Base-by-base conservation (phyloP, 2,329 filamentous ascomycete species). In the Fusarium haematococcum region DNA sequence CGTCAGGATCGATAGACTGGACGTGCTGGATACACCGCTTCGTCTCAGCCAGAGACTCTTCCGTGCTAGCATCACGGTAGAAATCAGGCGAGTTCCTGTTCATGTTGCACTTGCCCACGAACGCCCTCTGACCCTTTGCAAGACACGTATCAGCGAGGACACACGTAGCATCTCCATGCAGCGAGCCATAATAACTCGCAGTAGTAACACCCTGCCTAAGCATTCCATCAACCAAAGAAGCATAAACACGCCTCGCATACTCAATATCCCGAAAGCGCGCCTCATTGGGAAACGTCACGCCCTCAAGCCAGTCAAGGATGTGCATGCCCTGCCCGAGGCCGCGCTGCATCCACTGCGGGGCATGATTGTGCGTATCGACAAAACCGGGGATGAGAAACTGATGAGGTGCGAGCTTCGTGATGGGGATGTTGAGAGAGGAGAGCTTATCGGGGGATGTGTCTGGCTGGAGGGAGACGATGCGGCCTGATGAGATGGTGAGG, bases 291-390 rank as follows among this genome's bases (percentile, higher is more conserved):
- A 92, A 93, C 0, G 91, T 93, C 41, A 91, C 84, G 33, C 87
- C 80, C 32, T 89, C 84, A 2, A 93, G 84, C 91, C 91, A 93
- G 77, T 92, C 88, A 13, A 91, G 83, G 69, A 89, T 87, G 72
- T 88, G 84, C 79, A 87, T 81, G 64, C 87, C 83, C 75, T 88
- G 85, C 20, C 85, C 85, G 8, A 88, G 80, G 23, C 87, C 85
- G 20, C 85, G 82, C 79, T 85, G 84, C 20, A 85, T 80, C 84
- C 85, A 88, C 74, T 89, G 86, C 39, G 91, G 91, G 1, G 91
- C 91, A 77, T 93, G 91, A 72, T 91, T 91, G 89, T 93, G 91
- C 1, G 91, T 92, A 82, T 93, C 91, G 63, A 93, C 83, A 75
- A 91, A 88, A 50, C 89, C 89, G 0, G 90, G 90, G 66, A 91